These are phyloP conservation scores for Adiantum capillusveneris DNA, from an alignment of 75 land plant genomes.

Conservation along the genomic window DNA sequence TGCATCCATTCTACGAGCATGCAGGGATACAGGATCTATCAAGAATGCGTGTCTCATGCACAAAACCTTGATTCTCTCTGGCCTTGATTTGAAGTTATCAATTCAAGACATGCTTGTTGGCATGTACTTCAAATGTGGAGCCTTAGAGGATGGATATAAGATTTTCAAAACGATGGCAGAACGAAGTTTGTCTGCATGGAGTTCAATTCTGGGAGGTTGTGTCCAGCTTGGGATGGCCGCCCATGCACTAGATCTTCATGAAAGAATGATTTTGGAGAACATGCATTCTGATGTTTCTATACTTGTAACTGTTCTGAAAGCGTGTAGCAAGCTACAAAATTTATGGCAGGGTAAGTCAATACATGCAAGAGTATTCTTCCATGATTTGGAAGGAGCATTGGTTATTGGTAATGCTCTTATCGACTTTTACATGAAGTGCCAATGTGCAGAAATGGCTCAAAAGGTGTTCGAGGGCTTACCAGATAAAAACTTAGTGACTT, in stretches of 20 bases:
- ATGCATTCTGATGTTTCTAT: not conserved
- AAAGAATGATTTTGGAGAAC: not conserved
- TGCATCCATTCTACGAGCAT: not conserved
- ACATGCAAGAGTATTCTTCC: not conserved
- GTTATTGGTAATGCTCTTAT: not conserved
- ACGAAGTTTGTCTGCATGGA: constrained; percentile 1
- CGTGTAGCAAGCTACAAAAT: not conserved
- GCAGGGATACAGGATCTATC: not conserved
- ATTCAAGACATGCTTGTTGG: not conserved
- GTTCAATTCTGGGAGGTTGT: not conserved
- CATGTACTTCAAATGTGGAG: constrained; percentile 5
- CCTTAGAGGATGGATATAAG: not conserved
- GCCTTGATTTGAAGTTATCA: not conserved
- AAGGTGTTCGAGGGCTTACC: not conserved
- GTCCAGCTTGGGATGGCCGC: not conserved
- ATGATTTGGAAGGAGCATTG: not conserved
- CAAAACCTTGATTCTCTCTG: not conserved
- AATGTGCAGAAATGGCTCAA: not conserved
- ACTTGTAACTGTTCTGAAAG: not conserved
- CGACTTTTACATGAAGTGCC: constrained; percentile 7
- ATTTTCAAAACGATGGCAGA: not conserved
- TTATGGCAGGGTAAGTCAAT: not conserved
- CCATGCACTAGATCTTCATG: not conserved
- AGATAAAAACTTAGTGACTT: not conserved
- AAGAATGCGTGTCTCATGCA: not conserved